These are phyloP conservation scores for Lentinus polychrous DNA, from an alignment of 1,284 basidiomycete genomes.

Conservation along the genomic window DNA sequence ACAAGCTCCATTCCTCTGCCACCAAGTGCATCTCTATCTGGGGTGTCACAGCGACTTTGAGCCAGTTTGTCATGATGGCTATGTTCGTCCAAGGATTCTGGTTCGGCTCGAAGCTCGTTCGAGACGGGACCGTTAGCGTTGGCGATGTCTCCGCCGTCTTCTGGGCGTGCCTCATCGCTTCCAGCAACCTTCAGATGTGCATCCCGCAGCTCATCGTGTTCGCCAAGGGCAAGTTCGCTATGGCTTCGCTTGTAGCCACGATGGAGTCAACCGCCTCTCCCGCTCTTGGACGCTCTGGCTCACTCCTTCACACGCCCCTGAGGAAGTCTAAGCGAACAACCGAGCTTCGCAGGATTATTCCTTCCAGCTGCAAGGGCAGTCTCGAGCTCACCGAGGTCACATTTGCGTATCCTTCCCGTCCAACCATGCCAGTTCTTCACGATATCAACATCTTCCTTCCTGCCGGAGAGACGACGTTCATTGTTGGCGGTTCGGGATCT, in stretches of 20 bases:
- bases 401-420: slow-evolving; percentile 85
- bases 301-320: slow-evolving; percentile 19
- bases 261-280: slow-evolving; percentile 35
- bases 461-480: slow-evolving; percentile 83
- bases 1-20: slow-evolving; percentile 41
- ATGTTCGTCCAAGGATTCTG: slow-evolving; percentile 98
- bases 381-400: slow-evolving; percentile 71
- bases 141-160: slow-evolving; percentile 93
- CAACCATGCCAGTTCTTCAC: slow-evolving; percentile 51
- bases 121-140: slow-evolving; percentile 57
- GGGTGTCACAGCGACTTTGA: slow-evolving; percentile 64
- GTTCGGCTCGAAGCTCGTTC: slow-evolving; percentile 87
- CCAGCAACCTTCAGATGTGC: slow-evolving; percentile 79
- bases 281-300: slow-evolving; percentile 13
- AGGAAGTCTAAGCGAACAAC: slow-evolving; percentile 21
- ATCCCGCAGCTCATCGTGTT: slow-evolving; percentile 76
- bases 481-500: slow-evolving; percentile 87
- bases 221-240: slow-evolving; percentile 83
- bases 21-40: slow-evolving; percentile 63
- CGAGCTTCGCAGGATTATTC: slow-evolving; percentile 53
- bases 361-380: slow-evolving; percentile 63
- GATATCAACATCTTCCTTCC: slow-evolving; percentile 75
- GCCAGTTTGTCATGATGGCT: slow-evolving; percentile 76
- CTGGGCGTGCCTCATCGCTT: slow-evolving; percentile 92
- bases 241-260: slow-evolving; percentile 65